These are phyloP conservation scores for Emmonsiellopsis sp. DNA, from an alignment of 2,329 filamentous ascomycete species.

Conservation along the genomic window DNA sequence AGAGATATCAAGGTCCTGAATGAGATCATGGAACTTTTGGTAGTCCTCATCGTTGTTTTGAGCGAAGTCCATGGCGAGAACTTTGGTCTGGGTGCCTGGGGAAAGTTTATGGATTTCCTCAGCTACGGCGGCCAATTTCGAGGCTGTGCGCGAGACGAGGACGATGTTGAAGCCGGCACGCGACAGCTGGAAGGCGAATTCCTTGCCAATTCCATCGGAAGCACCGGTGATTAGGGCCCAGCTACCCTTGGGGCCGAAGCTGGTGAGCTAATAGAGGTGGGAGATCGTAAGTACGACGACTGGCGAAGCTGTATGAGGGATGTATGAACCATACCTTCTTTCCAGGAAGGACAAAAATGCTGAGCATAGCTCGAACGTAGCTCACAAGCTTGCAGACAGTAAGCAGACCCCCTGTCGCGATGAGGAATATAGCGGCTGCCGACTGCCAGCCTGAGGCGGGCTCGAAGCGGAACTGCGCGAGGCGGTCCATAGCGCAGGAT, in stretches of 20 bases:
- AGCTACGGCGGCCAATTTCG: constrained; percentile 73
- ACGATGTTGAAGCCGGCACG: constrained; percentile 88
- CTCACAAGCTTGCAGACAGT: constrained; percentile 48
- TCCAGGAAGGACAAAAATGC: constrained; percentile 56
- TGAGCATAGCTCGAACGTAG: constrained; percentile 53
- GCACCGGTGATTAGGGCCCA: constrained; percentile 95
- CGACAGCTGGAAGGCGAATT: constrained; percentile 85
- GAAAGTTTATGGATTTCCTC: constrained; percentile 60
- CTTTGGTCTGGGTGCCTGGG: constrained; percentile 61
- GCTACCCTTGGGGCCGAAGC: constrained; percentile 81
- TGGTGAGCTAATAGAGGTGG: constrained; percentile 57
- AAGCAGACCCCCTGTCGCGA: constrained; percentile 48
- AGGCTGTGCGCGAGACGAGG: constrained; percentile 88
- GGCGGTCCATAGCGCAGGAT: constrained; percentile 20
- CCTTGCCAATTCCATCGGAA: constrained; percentile 93
- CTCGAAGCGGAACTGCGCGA: constrained; percentile 26
- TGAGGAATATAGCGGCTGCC: constrained; percentile 25
- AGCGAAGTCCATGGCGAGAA: constrained; percentile 84
- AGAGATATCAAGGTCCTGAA: constrained; percentile 67
- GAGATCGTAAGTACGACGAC: neutral
- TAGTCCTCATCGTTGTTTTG: constrained; percentile 73
- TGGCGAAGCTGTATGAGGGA: neutral
- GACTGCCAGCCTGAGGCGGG: constrained; percentile 28
- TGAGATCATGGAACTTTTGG: constrained; percentile 56
- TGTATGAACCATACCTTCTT: constrained; percentile 32